Conservation (phyloP, 2,329 filamentous ascomycete species). For the Botrytis cinerea region DNA sequence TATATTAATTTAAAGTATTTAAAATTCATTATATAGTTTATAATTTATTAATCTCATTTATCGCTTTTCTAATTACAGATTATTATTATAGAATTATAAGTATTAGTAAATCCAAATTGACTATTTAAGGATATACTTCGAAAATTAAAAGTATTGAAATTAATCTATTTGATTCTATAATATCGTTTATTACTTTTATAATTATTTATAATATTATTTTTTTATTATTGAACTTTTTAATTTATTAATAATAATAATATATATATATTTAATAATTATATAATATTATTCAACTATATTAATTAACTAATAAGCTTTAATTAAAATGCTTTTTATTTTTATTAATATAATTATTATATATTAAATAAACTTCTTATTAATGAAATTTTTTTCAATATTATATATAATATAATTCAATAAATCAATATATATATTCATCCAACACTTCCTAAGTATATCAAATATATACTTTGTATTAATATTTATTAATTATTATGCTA, state of each 20-base stretch:
- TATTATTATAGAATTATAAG: too few species aligned
- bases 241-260: fast-evolving
- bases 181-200: too few species aligned
- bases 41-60: too few species aligned
- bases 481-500: too few species aligned
- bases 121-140: too few species aligned
- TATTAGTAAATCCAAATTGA: too few species aligned
- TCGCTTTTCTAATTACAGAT: too few species aligned
- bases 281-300: fast-evolving
- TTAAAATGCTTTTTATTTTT: fast-evolving
- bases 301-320: neutral
- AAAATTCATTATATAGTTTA: too few species aligned
- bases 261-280: too few species aligned
- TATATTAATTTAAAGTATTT: too few species aligned
- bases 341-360: neutral
- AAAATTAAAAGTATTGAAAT: fast-evolving
- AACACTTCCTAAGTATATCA: fast-evolving
- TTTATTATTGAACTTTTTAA: fast-evolving
- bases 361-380: neutral
- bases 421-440: fast-evolving
- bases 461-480: neutral
- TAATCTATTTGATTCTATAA: too few species aligned
- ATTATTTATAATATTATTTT: too few species aligned
- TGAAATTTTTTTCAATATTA: neutral
- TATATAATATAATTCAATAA: neutral